A percentile compares a stretch with the other conserved stretches of the same genome.
Evolutionary conservation across 2,329 filamentous ascomycete species (phyloP).

Genomic region (Dactylellina parvicollis): DNA sequence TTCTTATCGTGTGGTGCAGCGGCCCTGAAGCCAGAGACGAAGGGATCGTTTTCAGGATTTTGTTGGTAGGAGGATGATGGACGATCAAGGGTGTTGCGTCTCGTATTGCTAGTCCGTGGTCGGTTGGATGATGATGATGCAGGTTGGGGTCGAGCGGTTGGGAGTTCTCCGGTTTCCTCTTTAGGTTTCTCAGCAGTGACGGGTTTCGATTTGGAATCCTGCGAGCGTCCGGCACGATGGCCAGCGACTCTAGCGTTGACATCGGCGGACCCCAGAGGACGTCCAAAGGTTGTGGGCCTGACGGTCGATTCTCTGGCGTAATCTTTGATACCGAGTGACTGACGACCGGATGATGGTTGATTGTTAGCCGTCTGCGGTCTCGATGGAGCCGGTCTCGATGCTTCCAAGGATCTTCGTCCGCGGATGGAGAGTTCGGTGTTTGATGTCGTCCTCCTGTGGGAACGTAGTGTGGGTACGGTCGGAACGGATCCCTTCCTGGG

Average conservation of each 20-base stretch:
- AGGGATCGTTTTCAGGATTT: slow-evolving; percentile 34
- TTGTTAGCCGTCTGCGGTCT: slow-evolving; percentile 29
- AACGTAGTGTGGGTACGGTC: background rate
- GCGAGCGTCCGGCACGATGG: slow-evolving; percentile 11
- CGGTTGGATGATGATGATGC: too few species aligned
- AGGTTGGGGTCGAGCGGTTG: background rate
- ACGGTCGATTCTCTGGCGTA: slow-evolving; percentile 9
- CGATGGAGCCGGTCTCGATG: slow-evolving; percentile 8
- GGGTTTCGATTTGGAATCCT: background rate
- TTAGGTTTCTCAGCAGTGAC: background rate
- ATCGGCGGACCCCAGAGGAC: slow-evolving; percentile 36
- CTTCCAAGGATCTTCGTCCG: slow-evolving; percentile 25
- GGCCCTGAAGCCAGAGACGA: slow-evolving; percentile 35
- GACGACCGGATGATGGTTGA: slow-evolving; percentile 7
- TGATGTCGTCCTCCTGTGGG: slow-evolving; percentile 25
- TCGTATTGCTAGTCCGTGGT: background rate
- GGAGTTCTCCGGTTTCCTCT: background rate
- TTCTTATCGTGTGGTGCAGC: slow-evolving; percentile 30
- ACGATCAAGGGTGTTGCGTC: slow-evolving; percentile 13
- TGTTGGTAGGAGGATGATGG: background rate
- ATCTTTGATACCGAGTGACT: slow-evolving; percentile 14
- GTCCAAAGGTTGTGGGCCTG: slow-evolving; percentile 31
- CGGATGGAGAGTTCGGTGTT: slow-evolving; percentile 1
- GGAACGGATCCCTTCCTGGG: background rate
- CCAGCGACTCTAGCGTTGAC: slow-evolving; percentile 49